Evolutionary conservation across 164 flowering plant genomes (phyloP).

Genomic region (Sedum album): DNA sequence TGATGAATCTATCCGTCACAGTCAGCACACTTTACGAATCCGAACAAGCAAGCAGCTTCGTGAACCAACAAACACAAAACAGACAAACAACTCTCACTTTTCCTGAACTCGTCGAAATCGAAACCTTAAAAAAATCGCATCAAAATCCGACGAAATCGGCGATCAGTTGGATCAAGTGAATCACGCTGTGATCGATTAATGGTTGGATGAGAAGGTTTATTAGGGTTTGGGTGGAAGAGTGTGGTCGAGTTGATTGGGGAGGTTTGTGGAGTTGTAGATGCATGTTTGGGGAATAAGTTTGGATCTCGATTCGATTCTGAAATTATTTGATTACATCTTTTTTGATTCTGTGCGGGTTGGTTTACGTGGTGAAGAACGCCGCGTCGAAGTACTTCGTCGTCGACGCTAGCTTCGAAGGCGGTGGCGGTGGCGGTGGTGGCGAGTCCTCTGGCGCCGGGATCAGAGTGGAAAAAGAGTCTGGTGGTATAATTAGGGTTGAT

Average conservation of each 20-base stretch:
- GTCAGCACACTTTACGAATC: no score
- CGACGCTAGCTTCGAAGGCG: constrained; percentile 50
- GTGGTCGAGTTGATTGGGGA: not conserved
- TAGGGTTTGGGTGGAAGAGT: not conserved
- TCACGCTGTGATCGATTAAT: not conserved
- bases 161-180: no score
- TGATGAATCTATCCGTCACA: no score
- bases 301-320: constrained; percentile 48
- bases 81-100: no score
- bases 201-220: not conserved
- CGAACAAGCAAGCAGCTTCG: no score
- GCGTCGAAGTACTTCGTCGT: constrained; percentile 66
- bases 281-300: constrained; percentile 37
- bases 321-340: constrained; percentile 36
- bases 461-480: not conserved
- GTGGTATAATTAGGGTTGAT: constrained; percentile 11
- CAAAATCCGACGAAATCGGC: no score
- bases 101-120: no score
- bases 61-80: no score
- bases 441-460: not conserved
- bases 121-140: no score
- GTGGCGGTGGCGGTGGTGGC: not conserved
- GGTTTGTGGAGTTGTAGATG: no score
- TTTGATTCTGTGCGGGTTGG: constrained; percentile 30
- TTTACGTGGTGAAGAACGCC: constrained; percentile 42